Percentiles rank a stretch among this genome's conserved stretches.
These are phyloP conservation scores for Fusarium sp. DNA, from an alignment of 2,329 filamentous ascomycete genomes.

Conservation along the genomic window DNA sequence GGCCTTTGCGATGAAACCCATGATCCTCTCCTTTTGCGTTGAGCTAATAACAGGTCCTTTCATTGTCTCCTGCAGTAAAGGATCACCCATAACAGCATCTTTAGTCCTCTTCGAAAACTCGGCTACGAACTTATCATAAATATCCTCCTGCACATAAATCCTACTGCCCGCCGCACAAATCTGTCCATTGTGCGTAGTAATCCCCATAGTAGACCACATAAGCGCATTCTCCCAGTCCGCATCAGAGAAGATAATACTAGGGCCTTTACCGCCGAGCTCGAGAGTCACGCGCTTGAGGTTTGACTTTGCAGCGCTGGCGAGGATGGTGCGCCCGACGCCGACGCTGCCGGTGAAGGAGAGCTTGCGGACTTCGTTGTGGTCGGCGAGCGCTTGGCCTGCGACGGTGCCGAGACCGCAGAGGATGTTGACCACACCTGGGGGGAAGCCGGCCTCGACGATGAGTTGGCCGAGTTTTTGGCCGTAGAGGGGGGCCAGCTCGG, in stretches of 20 bases:
- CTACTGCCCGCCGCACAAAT: conserved; percentile 69
- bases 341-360: conserved; percentile 80
- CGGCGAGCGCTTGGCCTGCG: conserved; percentile 72
- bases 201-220: conserved; percentile 54
- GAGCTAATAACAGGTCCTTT: conserved; percentile 62
- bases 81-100: conserved; percentile 35
- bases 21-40: conserved; percentile 67
- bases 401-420: conserved; percentile 74
- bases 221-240: conserved; percentile 71
- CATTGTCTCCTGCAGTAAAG: conserved; percentile 46
- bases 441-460: conserved; percentile 77
- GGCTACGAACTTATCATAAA: conserved; percentile 55
- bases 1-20: conserved; percentile 46
- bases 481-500: conserved; percentile 70
- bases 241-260: conserved; percentile 68
- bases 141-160: conserved; percentile 66
- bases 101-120: conserved; percentile 15
- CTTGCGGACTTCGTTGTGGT: conserved; percentile 74
- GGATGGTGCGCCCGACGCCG: conserved; percentile 71
- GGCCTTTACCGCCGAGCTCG: conserved; percentile 76
- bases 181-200: conserved; percentile 66
- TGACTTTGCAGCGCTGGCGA: conserved; percentile 77
- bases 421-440: conserved; percentile 78
- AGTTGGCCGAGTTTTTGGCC: conserved; percentile 71
- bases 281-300: conserved; percentile 83